Percentiles rank a stretch among this genome's conserved stretches.
Conservation (phyloP, 352 stramenopile species). For the Globisporangium nagaii region DNA sequence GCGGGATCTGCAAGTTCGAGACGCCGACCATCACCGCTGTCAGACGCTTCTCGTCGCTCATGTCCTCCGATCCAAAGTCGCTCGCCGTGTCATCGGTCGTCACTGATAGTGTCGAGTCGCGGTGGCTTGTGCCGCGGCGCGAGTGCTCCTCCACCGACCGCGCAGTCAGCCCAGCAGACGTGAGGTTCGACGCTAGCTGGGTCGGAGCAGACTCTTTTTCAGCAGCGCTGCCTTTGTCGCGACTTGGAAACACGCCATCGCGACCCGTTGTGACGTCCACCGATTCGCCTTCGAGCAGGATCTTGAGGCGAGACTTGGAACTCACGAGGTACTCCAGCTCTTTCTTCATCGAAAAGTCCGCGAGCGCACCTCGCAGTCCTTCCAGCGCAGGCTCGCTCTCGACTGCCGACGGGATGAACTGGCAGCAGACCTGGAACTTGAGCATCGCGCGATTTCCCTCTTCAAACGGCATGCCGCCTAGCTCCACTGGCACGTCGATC, state of each 20-base stretch:
- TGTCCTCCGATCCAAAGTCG: conserved; percentile 55
- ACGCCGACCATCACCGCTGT: conserved; percentile 73
- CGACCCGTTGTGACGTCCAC: conserved; percentile 64
- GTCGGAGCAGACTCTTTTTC: neutral
- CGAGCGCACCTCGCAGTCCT: conserved; percentile 16
- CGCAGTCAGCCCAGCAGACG: conserved; percentile 22
- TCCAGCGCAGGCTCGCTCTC: neutral
- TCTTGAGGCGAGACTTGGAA: conserved; percentile 63
- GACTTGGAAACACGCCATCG: conserved; percentile 13
- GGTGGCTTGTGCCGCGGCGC: neutral
- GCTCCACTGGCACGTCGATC: conserved; percentile 18
- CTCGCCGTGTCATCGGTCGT: conserved; percentile 64
- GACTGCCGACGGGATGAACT: conserved; percentile 17
- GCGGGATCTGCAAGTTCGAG: conserved; percentile 59
- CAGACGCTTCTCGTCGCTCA: conserved; percentile 61
- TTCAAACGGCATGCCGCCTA: neutral
- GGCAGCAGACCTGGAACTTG: conserved; percentile 47
- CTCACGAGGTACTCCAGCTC: conserved; percentile 53
- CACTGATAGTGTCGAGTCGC: conserved; percentile 28
- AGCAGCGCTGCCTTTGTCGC: neutral
- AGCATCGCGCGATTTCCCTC: conserved; percentile 19
- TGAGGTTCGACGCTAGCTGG: conserved; percentile 12
- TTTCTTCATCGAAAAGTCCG: conserved; percentile 38
- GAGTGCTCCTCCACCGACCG: conserved; percentile 11
- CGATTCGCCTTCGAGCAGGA: conserved; percentile 59